These are phyloP conservation scores for Acaromyces ingoldii DNA, from an alignment of 1,284 basidiomycete genomes.

Conservation along the genomic window DNA sequence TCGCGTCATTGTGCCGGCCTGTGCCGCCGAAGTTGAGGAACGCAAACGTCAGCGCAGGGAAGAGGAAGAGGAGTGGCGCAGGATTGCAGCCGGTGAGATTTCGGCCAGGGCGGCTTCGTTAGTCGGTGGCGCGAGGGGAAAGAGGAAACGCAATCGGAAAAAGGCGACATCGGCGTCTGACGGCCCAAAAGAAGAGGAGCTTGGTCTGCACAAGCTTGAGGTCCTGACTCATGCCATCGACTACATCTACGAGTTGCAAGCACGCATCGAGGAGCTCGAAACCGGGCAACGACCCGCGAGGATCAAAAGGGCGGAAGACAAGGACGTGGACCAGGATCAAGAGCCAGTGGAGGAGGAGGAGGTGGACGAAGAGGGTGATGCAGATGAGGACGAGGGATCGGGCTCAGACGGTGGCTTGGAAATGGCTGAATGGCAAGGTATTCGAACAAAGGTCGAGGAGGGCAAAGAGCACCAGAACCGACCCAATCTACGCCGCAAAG, in stretches of 20 bases:
- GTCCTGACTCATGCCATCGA: conserved; percentile 44
- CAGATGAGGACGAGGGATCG: conserved; percentile 19
- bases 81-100: not conserved
- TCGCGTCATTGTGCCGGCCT: conserved; percentile 17
- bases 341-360: conserved; percentile 2
- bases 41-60: conserved; percentile 25
- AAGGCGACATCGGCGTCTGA: conserved; percentile 15
- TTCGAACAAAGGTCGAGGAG: conserved; percentile 17
- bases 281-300: conserved; percentile 16
- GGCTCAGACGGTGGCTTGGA: conserved; percentile 2
- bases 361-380: conserved; percentile 16
- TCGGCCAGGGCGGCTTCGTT: conserved; percentile 20
- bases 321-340: not conserved
- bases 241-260: conserved; percentile 43
- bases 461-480: conserved; percentile 10
- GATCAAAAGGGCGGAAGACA: conserved; percentile 21
- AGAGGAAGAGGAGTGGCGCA: conserved; percentile 24
- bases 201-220: conserved; percentile 42
- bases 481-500: too few species aligned
- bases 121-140: conserved; percentile 29
- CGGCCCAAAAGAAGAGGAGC: conserved; percentile 33
- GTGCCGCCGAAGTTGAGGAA: conserved; percentile 32
- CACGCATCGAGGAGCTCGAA: conserved; percentile 30
- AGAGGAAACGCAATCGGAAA: conserved; percentile 36
- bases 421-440: conserved; percentile 7